These are phyloP conservation scores for Pseudoscleropodium purum DNA, from an alignment of 225 moss, liverwort and hornwort species.

Conservation along the genomic window DNA sequence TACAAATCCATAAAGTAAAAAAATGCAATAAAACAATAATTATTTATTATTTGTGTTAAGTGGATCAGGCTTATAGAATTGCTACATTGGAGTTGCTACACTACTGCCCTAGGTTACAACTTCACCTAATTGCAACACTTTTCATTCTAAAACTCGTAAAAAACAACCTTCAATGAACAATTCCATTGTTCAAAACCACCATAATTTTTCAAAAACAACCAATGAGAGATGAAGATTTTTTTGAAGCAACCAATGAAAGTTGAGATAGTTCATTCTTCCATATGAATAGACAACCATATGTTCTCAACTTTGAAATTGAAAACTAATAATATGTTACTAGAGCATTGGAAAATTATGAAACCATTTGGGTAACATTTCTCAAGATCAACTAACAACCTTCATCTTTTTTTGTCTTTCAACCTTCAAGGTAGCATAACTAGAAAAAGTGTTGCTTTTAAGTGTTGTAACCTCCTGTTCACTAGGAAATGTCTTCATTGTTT, in stretches of 20 bases:
- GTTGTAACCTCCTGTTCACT: too few species aligned
- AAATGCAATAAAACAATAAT: background rate
- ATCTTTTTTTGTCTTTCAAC: background rate
- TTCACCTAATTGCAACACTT: background rate
- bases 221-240: background rate
- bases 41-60: too few species aligned
- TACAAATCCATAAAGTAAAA: background rate
- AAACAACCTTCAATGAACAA: background rate
- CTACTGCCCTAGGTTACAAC: too few species aligned
- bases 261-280: background rate
- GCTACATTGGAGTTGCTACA: background rate
- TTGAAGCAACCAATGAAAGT: background rate
- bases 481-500: background rate
- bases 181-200: background rate
- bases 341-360: background rate
- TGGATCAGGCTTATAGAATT: background rate
- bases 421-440: background rate
- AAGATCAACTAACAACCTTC: too few species aligned
- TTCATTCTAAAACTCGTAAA: rapidly evolving
- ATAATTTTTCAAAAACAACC: background rate
- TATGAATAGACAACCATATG: too few species aligned
- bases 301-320: background rate
- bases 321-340: background rate
- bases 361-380: background rate
- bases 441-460: background rate